A percentile compares a stretch with the other conserved stretches of the same genome.
Evolutionary conservation across 2,329 filamentous ascomycete genomes (phyloP).

Genomic region (Tolypocladium ovalisporum): DNA sequence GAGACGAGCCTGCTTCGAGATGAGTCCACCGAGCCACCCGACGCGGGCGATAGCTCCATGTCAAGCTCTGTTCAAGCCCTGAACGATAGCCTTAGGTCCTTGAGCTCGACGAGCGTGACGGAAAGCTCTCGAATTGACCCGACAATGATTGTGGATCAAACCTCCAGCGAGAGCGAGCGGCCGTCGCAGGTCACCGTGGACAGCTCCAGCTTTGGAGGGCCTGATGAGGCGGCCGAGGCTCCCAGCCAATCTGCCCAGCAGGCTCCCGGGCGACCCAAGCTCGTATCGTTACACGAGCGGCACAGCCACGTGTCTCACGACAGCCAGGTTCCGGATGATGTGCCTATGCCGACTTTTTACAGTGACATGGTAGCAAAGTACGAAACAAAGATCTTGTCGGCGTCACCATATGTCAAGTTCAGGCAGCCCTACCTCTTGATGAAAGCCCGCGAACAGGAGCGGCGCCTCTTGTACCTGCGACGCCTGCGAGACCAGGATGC

Average conservation of each 20-base stretch:
- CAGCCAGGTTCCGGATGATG: conserved; percentile 59
- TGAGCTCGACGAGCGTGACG: conserved; percentile 16
- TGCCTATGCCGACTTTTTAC: conserved; percentile 84
- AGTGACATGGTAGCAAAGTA: conserved; percentile 92
- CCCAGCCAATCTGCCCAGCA: conserved; percentile 12
- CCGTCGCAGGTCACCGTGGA: conserved; percentile 22
- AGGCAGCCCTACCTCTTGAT: conserved; percentile 87
- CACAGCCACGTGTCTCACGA: conserved; percentile 34
- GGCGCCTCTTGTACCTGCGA: conserved; percentile 71
- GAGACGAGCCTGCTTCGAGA: conserved; percentile 92
- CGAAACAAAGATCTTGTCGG: conserved; percentile 84
- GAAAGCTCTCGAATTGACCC: conserved; percentile 17
- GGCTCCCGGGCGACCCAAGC: conserved; percentile 14
- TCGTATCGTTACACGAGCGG: conserved; percentile 29
- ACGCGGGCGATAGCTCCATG: conserved; percentile 36
- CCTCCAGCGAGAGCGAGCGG: conserved; percentile 25
- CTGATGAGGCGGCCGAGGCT: conserved; percentile 16
- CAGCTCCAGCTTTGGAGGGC: conserved; percentile 13
- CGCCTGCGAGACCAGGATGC: conserved; percentile 68
- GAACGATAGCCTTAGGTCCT: conserved; percentile 26
- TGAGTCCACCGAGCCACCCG: conserved; percentile 76
- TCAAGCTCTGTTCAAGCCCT: conserved; percentile 28
- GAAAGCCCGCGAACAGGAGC: conserved; percentile 83
- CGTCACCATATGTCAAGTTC: conserved; percentile 93
- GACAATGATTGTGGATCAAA: conserved; percentile 20